Evolutionary conservation across 495 filamentous ascomycete species (phyloP).

Genomic region (Chlorociboria aeruginascens): DNA sequence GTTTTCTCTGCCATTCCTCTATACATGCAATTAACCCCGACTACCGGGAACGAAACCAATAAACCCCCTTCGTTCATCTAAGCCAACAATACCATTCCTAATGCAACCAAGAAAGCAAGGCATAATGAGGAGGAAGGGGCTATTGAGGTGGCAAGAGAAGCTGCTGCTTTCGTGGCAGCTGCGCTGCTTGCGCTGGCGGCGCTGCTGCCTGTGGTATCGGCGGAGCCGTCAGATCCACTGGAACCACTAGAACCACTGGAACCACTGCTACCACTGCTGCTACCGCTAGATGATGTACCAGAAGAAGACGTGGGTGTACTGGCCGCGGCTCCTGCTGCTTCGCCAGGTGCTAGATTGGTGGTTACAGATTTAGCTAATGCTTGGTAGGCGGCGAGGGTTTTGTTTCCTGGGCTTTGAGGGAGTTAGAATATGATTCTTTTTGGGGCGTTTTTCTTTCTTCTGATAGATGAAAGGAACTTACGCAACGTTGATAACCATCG

Average conservation of each 20-base stretch:
- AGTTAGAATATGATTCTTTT: too few relatives aligned
- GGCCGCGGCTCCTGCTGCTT: conserved; percentile 4
- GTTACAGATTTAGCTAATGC: conserved; percentile 28
- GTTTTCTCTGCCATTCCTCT: too few relatives aligned
- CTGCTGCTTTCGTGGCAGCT: not conserved
- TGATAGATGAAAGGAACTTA: conserved; percentile 23
- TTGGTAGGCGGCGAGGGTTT: conserved; percentile 39
- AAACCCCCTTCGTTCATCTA: too few relatives aligned
- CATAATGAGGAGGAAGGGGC: too few relatives aligned
- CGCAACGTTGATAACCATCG: conserved; percentile 57
- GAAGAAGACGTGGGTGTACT: conserved; percentile 1
- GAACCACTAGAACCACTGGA: not conserved
- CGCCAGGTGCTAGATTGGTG: conserved; percentile 19
- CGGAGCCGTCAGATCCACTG: not conserved
- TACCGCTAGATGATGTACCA: not conserved
- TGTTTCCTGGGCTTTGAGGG: too few relatives aligned
- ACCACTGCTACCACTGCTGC: not conserved
- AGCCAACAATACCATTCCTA: too few relatives aligned
- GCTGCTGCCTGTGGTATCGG: not conserved
- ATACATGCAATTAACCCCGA: too few relatives aligned
- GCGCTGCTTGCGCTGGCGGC: not conserved
- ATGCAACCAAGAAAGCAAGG: too few relatives aligned
- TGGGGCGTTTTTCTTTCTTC: too few relatives aligned
- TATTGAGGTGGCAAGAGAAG: too few relatives aligned
- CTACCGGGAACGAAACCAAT: too few relatives aligned